These are phyloP conservation scores for Sarocladiaceae sp. DNA, from an alignment of 2,329 filamentous ascomycete genomes.

Conservation along the genomic window DNA sequence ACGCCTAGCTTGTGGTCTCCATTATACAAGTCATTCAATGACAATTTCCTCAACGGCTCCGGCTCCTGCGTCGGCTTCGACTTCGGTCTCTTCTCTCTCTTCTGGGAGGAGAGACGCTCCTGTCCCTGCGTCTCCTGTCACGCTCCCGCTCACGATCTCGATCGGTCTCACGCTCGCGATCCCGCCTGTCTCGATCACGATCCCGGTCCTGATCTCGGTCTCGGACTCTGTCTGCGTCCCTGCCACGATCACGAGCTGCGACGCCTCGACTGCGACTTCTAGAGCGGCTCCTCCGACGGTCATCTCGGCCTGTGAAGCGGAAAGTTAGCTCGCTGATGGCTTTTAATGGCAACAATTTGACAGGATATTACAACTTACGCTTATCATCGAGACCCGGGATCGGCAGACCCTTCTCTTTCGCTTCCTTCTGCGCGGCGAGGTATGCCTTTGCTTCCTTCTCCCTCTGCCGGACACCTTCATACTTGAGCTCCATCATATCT, in stretches of 20 bases:
- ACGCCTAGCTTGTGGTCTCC: too few relatives aligned
- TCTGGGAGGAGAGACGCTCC: conserved; percentile 31
- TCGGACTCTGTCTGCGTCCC: conserved; percentile 17
- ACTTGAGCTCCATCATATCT: conserved; percentile 54
- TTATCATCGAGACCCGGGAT: conserved; percentile 55
- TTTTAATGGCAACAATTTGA: too few relatives aligned
- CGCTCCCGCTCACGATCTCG: conserved; percentile 31
- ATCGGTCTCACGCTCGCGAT: conserved; percentile 21
- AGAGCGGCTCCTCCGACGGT: conserved; percentile 26
- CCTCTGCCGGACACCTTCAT: conserved; percentile 56
- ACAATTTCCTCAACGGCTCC: conserved; percentile 18
- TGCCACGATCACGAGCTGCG: conserved; percentile 24
- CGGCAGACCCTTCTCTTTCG: conserved; percentile 54
- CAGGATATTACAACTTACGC: conserved; percentile 15
- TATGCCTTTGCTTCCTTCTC: conserved; percentile 63
- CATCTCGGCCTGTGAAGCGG: not conserved
- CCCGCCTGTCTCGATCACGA: conserved; percentile 18
- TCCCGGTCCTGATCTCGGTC: conserved; percentile 29
- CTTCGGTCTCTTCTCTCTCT: conserved; percentile 31
- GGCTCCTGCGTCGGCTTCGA: conserved; percentile 36
- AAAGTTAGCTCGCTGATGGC: too few relatives aligned
- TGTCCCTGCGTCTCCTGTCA: conserved; percentile 19
- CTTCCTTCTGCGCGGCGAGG: conserved; percentile 57
- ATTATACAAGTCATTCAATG: not conserved
- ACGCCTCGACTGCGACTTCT: conserved; percentile 27